Conservation (phyloP, 2,329 filamentous ascomycete genomes). For the Trichophyton benhamiae region DNA sequence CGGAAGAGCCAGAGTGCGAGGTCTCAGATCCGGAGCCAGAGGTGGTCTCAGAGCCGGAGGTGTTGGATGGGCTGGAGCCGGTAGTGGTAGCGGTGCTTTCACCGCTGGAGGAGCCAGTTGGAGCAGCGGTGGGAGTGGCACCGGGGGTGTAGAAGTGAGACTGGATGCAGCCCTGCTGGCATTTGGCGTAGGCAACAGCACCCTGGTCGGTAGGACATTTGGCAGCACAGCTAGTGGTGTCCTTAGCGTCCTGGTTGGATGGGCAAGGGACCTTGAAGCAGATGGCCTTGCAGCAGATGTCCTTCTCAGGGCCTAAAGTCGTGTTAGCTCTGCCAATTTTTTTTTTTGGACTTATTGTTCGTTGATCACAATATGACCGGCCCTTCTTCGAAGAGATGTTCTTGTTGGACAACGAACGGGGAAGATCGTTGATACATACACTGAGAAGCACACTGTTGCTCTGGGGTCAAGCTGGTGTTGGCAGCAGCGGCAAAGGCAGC, state of each 20-base stretch:
- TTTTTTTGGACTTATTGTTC: no score
- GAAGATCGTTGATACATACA: constrained; percentile 17
- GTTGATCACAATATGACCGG: not conserved
- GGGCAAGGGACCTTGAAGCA: constrained; percentile 43
- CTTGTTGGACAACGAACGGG: not conserved
- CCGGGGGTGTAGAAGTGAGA: constrained; percentile 35
- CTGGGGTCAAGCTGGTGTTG: constrained; percentile 24
- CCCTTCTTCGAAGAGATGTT: not conserved
- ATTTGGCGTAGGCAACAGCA: constrained; percentile 35
- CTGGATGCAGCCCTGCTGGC: constrained; percentile 39
- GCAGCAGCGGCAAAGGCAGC: constrained; percentile 36
- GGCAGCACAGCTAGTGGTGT: constrained; percentile 41
- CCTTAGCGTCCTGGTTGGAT: constrained; percentile 37
- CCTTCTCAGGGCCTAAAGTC: constrained; percentile 27
- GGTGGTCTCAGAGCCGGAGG: constrained; percentile 9
- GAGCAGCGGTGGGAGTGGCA: not conserved
- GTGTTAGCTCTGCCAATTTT: no score
- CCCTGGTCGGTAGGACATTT: constrained; percentile 40
- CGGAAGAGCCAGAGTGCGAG: constrained; percentile 9
- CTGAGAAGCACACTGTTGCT: constrained; percentile 27
- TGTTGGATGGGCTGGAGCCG: constrained; percentile 7
- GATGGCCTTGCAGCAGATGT: constrained; percentile 41
- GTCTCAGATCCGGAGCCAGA: not conserved
- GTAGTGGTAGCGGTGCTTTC: constrained; percentile 13
- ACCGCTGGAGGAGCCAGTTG: not conserved